Percentiles rank a stretch among this genome's conserved stretches.
These are phyloP conservation scores for Citrus maxima DNA, from an alignment of 345 rosid species.

Conservation along the genomic window DNA sequence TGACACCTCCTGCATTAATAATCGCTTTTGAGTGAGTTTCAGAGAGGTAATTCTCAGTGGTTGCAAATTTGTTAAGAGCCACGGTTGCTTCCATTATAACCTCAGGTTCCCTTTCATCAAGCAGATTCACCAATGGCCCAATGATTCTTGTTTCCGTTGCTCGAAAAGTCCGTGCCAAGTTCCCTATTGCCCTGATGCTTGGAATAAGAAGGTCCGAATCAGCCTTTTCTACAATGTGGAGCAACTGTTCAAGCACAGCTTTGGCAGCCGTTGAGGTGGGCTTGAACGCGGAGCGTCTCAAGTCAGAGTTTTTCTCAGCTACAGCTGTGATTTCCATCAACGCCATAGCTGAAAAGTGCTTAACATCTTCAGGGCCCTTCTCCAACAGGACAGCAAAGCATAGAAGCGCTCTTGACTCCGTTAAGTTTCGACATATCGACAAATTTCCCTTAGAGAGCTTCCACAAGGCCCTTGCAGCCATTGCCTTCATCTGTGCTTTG, in stretches of 20 bases:
- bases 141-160: slow-evolving; percentile 64
- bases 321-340: slow-evolving; percentile 73
- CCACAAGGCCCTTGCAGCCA: slow-evolving; percentile 81
- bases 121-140: slow-evolving; percentile 60
- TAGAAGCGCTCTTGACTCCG: slow-evolving; percentile 67
- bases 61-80: slow-evolving; percentile 61
- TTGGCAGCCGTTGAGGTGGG: slow-evolving; percentile 69
- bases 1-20: slow-evolving; percentile 54
- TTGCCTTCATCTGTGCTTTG: slow-evolving; percentile 72
- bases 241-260: slow-evolving; percentile 66
- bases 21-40: slow-evolving; percentile 58
- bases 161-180: slow-evolving; percentile 75
- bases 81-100: slow-evolving; percentile 52
- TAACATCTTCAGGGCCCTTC: slow-evolving; percentile 60
- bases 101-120: slow-evolving; percentile 62
- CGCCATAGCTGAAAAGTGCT: slow-evolving; percentile 61
- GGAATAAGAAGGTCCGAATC: slow-evolving; percentile 49
- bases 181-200: slow-evolving; percentile 61
- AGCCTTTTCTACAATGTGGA: slow-evolving; percentile 48
- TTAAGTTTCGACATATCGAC: slow-evolving; percentile 51
- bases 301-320: slow-evolving; percentile 55
- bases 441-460: slow-evolving; percentile 63
- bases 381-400: slow-evolving; percentile 66
- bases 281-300: slow-evolving; percentile 66
- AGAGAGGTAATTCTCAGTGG: slow-evolving; percentile 53